phyloP scores from a whole-genome alignment of 208 protist species.

The Acanthamoeba castellanii region DNA sequence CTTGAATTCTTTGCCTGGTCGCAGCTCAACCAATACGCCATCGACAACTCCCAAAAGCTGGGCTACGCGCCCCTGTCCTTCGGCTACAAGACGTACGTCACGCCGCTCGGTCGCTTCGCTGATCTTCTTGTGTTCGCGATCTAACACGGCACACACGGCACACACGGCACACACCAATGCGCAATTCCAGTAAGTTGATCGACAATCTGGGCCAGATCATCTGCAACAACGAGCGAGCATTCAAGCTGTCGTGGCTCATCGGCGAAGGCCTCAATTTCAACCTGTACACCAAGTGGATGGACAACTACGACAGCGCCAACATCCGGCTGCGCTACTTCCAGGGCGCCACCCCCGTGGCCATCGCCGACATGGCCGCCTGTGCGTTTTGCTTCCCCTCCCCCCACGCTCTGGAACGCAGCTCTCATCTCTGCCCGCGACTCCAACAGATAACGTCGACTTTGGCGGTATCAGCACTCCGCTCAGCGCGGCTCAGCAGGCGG shows the following conservation, averaged over 20 bases:
- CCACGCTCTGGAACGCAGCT: neutral
- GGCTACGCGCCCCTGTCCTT: constrained; percentile 35
- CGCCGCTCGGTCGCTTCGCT: neutral
- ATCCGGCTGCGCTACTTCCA: constrained; percentile 20
- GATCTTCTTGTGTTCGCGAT: neutral
- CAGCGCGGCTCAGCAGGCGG: neutral
- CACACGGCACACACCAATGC: neutral
- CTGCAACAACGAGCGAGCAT: neutral
- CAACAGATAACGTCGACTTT: constrained; percentile 38
- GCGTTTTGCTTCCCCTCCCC: neutral
- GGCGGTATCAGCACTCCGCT: neutral
- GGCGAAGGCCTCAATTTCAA: constrained; percentile 49
- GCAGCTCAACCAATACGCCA: constrained; percentile 62
- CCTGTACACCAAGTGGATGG: constrained; percentile 33
- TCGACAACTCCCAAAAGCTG: neutral
- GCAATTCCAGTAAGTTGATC: neutral
- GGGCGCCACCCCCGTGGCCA: neutral
- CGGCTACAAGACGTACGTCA: neutral
- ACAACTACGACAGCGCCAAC: neutral
- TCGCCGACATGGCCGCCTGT: neutral
- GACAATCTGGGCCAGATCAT: neutral
- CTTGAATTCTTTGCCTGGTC: constrained; percentile 60
- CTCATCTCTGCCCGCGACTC: neutral
- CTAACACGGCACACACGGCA: neutral
- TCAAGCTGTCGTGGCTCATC: constrained; percentile 45